phyloP scores from a whole-genome alignment of 306 rosid species.

The Ochetophila trinervis region DNA sequence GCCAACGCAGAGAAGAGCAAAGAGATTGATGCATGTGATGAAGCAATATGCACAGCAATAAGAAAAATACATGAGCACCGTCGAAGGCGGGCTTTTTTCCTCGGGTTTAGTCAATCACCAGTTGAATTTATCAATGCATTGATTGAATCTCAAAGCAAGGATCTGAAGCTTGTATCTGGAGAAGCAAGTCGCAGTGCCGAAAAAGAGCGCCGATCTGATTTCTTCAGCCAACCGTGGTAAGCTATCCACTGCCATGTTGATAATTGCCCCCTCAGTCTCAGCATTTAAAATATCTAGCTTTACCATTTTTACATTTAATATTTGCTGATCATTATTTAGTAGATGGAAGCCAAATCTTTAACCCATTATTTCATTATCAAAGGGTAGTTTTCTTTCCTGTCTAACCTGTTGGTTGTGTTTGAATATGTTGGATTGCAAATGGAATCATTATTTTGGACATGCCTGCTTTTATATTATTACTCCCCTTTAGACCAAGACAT shows the following conservation, averaged over 20 bases:
- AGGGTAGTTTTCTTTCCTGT: too few relatives aligned
- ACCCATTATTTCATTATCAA: too few relatives aligned
- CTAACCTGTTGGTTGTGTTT: neutral
- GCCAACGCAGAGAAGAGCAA: constrained; percentile 95
- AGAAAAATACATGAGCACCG: constrained; percentile 97
- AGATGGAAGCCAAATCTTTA: neutral
- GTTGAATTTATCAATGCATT: constrained; percentile 88
- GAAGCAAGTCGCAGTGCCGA: constrained; percentile 88
- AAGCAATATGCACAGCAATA: constrained; percentile 78
- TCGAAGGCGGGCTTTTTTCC: constrained; percentile 86
- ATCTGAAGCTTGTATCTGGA: constrained; percentile 82
- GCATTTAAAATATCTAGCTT: neutral
- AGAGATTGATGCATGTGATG: constrained; percentile 91
- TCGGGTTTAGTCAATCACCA: constrained; percentile 97
- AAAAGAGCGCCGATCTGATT: constrained; percentile 84
- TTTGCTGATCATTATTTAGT: neutral
- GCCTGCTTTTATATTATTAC: neutral
- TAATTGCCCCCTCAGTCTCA: neutral
- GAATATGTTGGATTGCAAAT: neutral
- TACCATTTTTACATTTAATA: neutral
- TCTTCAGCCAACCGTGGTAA: constrained; percentile 97
- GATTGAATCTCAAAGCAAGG: constrained; percentile 94
- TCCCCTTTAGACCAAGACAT: neutral
- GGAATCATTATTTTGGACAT: neutral
- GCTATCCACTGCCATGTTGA: constrained; percentile 4